Evolutionary conservation across 1,139 yeast genomes (phyloP).

Genomic region (Blastobotrys petasosporus): DNA sequence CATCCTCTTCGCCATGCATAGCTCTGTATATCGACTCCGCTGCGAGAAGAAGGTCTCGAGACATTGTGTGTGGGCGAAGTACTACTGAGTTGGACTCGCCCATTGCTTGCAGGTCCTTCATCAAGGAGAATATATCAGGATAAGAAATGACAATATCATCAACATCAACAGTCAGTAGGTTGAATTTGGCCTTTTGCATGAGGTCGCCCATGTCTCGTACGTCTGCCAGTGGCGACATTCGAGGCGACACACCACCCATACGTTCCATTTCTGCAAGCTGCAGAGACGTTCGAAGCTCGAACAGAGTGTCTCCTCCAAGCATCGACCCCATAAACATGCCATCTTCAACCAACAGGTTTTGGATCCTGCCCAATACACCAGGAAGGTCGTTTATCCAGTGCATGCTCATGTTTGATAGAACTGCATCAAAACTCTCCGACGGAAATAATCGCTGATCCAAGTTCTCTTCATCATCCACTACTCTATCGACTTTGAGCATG

Average conservation of each 20-base stretch:
- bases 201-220: conserved; percentile 71
- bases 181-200: conserved; percentile 70
- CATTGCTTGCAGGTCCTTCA: conserved; percentile 72
- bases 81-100: conserved; percentile 76
- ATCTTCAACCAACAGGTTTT: conserved; percentile 65
- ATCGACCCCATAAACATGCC: conserved; percentile 80
- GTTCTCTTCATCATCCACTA: conserved; percentile 63
- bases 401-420: conserved; percentile 63
- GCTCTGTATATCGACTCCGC: conserved; percentile 69
- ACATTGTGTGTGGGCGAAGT: conserved; percentile 49
- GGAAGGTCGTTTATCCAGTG: conserved; percentile 90
- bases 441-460: conserved; percentile 16
- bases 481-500: conserved; percentile 41
- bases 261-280: conserved; percentile 81
- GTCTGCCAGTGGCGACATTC: conserved; percentile 76
- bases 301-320: conserved; percentile 79
- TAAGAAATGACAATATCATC: conserved; percentile 82
- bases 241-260: conserved; percentile 70
- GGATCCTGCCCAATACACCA: conserved; percentile 49
- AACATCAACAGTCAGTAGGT: conserved; percentile 74
- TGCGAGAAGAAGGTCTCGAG: conserved; percentile 63
- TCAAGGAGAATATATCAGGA: conserved; percentile 62
- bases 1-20: conserved; percentile 59
- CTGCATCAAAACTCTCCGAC: conserved; percentile 55
- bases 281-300: conserved; percentile 69